These are phyloP conservation scores for Trichophyton simii DNA, from an alignment of 2,329 filamentous ascomycete species.

Conservation along the genomic window DNA sequence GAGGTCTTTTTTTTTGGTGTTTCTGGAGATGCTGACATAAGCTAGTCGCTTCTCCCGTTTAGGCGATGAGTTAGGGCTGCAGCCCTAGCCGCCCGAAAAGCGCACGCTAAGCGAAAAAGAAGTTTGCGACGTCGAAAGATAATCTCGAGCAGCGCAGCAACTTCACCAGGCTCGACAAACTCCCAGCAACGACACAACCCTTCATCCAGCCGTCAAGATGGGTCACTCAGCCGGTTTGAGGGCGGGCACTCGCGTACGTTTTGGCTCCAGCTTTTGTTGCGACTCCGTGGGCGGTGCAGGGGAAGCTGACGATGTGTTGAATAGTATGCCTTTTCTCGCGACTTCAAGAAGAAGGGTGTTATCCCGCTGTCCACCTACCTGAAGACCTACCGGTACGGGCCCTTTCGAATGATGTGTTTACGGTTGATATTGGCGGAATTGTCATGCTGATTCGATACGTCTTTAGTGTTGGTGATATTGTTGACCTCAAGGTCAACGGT, in stretches of 20 bases:
- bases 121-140: slow-evolving; percentile 5
- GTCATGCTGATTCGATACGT: neutral
- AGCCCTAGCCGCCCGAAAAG: slow-evolving; percentile 6
- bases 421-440: neutral
- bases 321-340: slow-evolving; percentile 81
- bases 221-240: slow-evolving; percentile 80
- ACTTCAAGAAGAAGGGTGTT: slow-evolving; percentile 90
- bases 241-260: slow-evolving; percentile 68
- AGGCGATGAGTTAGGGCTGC: slow-evolving; percentile 13
- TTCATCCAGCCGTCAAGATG: slow-evolving; percentile 51
- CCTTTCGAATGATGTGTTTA: slow-evolving; percentile 9
- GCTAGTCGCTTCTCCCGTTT: slow-evolving; percentile 4
- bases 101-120: slow-evolving; percentile 15
- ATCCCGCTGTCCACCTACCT: slow-evolving; percentile 93
- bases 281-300: slow-evolving; percentile 7
- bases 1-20: slow-evolving; percentile 3
- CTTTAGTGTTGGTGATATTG: slow-evolving; percentile 83
- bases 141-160: neutral
- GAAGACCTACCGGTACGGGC: slow-evolving; percentile 68
- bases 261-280: slow-evolving; percentile 1
- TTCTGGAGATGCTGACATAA: neutral
- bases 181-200: slow-evolving; percentile 24
- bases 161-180: slow-evolving; percentile 23
- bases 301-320: slow-evolving; percentile 25
- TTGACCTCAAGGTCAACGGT: slow-evolving; percentile 98